Evolutionary conservation across 768 basidiomycete species (phyloP), one percentile per base, ranked within the genome.

Genomic region (Tricholoma saponaceum): DNA sequence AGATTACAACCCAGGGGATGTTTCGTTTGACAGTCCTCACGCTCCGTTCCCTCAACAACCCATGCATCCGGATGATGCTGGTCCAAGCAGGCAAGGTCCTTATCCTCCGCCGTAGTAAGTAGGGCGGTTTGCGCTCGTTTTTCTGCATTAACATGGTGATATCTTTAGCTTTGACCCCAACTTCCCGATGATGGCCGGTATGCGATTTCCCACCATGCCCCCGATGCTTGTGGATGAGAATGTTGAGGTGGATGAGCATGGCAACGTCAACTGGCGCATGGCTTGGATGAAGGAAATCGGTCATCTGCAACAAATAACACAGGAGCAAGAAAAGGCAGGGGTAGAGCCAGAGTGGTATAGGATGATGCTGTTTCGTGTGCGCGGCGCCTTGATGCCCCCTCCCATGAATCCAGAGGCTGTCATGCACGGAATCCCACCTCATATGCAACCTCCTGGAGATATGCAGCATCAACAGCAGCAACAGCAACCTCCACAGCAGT

Each of bases 341-440:
- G 86, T 81, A 2, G 89, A 90, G 52, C 84, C 83, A 46, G 91
- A 93, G 60, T 94, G 91, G 91, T 94, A 86, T 64, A 76, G 87
- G 60, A 86, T 89, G 83, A 92, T 93, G 90, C 67, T 92, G 8
- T 78, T 89, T 66, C 83, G 89, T n/a, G 84, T 92, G 43, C 78
- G 91, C 55, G 79, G 79, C 44, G 87, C 87, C 16, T 76, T 92
- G 60, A 83, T 91, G 82, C 83, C 77, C 52, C 75, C 74, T 4
- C 78, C 79, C 5, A 77, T 81, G 70, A 80, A 79, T 58, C 79
- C 81, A 25, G 79, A 79, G 58, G 76, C 67, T 9, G 62, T 79
- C 58, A 76, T 80, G 71, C 79, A 79, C 62, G 75, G 72, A 18
- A 78, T 74, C 8, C 68, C 72, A 7, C 76, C 77, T 47, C 73